These are phyloP conservation scores for Russula earlei DNA, from an alignment of 768 basidiomycete species.

Conservation along the genomic window DNA sequence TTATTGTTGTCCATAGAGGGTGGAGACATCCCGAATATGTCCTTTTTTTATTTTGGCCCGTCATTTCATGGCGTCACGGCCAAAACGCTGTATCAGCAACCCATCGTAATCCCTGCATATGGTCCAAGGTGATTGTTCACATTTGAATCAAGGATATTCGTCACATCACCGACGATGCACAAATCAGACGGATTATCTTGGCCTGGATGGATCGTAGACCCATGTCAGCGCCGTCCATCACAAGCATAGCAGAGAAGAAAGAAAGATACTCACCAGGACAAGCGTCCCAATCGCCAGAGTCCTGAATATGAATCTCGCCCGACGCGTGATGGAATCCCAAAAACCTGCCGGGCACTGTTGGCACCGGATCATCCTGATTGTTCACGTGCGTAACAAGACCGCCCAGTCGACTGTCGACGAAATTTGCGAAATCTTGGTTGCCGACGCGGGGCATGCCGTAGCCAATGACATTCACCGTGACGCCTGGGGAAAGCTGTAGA, in stretches of 20 bases:
- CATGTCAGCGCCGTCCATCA: background rate
- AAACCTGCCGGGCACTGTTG: constrained; percentile 28
- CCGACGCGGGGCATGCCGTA: constrained; percentile 25
- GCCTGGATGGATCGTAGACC: constrained; percentile 27
- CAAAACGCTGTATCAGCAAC: constrained; percentile 10
- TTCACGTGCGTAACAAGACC: constrained; percentile 4
- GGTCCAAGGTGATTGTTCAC: constrained; percentile 12
- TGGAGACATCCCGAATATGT: too few relatives aligned
- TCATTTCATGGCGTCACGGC: too few relatives aligned
- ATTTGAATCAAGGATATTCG: constrained; percentile 37
- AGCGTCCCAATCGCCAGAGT: constrained; percentile 38
- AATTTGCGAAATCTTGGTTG: constrained; percentile 8
- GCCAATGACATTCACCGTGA: constrained; percentile 10
- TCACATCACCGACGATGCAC: constrained; percentile 47
- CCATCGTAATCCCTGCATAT: constrained; percentile 16
- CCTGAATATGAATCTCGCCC: constrained; percentile 34
- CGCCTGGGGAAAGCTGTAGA: constrained; percentile 16
- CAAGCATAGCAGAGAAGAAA: too few relatives aligned
- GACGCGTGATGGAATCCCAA: constrained; percentile 39
- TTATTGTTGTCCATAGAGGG: too few relatives aligned
- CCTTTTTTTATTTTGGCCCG: background rate
- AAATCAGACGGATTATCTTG: constrained; percentile 47
- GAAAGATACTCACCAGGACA: constrained; percentile 37
- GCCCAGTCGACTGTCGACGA: background rate
- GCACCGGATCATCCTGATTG: constrained; percentile 28